phyloP scores from a whole-genome alignment of 78 protist genomes.

The Goniomonas avonlea region DNA sequence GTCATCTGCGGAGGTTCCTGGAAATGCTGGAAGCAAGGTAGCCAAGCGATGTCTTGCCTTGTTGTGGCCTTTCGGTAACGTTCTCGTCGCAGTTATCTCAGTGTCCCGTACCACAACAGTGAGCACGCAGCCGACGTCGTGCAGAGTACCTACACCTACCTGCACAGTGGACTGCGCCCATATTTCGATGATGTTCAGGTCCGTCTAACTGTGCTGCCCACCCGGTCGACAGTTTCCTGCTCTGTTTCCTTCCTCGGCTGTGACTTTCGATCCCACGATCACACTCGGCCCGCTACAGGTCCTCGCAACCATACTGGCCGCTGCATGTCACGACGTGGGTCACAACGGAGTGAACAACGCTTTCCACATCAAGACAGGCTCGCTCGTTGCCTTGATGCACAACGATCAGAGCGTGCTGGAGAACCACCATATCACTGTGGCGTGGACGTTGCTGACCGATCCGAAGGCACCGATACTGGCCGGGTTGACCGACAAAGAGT shows the following conservation, averaged over 20 bases:
- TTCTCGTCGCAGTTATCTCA: too few species aligned
- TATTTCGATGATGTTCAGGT: not conserved
- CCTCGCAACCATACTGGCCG: not conserved
- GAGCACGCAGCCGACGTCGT: not conserved
- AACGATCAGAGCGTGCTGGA: conserved; percentile 22
- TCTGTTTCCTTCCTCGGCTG: not conserved
- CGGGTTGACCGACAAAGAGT: too few species aligned
- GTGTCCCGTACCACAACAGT: conserved; percentile 3
- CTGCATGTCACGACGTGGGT: not conserved
- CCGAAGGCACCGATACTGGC: too few species aligned
- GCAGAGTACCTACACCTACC: not conserved
- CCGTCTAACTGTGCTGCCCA: not conserved
- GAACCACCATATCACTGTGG: not conserved
- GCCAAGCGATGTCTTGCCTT: too few species aligned
- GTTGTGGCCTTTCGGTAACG: too few species aligned
- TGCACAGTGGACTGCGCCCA: too few species aligned
- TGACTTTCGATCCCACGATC: not conserved
- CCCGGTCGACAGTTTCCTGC: not conserved
- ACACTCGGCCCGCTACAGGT: not conserved
- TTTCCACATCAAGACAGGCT: not conserved
- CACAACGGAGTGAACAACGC: conserved; percentile 2
- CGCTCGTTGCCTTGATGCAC: not conserved
- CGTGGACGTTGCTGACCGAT: not conserved
- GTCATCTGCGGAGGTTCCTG: too few species aligned
- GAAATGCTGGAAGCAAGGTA: too few species aligned